phyloP scores from a whole-genome alignment of 176 grass and related monocot genomes.

The Musa beccarii region DNA sequence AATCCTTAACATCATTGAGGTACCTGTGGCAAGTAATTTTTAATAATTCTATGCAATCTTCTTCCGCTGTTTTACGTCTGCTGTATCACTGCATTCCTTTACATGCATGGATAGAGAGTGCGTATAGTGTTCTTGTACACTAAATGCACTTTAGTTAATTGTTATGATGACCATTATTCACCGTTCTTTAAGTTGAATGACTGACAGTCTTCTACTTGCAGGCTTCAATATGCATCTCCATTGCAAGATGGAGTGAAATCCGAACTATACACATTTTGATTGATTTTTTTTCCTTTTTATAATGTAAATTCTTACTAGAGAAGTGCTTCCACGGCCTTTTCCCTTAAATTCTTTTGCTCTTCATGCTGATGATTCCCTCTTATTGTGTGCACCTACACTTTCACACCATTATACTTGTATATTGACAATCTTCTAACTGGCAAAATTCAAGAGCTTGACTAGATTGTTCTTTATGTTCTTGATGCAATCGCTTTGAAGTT shows the following conservation, averaged over 20 bases:
- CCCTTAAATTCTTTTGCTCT: neutral
- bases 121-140: too few species aligned
- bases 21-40: neutral
- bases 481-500: too few species aligned
- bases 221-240: neutral
- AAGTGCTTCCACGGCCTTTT: neutral
- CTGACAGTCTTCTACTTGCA: neutral
- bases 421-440: too few species aligned
- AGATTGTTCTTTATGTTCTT: too few species aligned
- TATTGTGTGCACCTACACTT: neutral
- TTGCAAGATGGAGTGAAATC: neutral
- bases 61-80: neutral
- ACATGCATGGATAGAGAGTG: neutral
- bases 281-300: neutral
- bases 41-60: neutral
- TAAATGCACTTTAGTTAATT: too few species aligned
- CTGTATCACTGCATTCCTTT: too few species aligned
- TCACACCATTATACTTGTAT: neutral
- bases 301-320: conserved; percentile 5
- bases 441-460: too few species aligned
- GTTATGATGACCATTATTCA: too few species aligned
- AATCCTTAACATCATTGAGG: conserved; percentile 39
- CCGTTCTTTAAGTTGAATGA: neutral
- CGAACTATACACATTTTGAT: neutral
- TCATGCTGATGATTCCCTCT: too few species aligned